phyloP scores from a whole-genome alignment of 495 filamentous ascomycete genomes.

The Diplogelasinospora grovesii region DNA sequence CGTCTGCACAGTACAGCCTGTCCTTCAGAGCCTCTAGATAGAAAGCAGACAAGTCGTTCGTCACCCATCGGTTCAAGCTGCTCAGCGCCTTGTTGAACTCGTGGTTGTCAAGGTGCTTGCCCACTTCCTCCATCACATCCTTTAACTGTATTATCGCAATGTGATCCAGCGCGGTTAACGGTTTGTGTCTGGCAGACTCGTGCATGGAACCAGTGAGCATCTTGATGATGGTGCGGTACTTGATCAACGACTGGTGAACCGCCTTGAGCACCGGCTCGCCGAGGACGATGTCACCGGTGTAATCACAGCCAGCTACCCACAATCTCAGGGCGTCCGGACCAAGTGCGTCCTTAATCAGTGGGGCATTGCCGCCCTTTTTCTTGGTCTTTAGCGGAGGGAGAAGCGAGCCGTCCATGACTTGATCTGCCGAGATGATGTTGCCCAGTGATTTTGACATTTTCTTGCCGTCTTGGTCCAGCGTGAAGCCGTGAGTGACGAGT shows the following conservation, averaged over 20 bases:
- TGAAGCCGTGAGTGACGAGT: conserved; percentile 92
- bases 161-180: conserved; percentile 53
- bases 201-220: conserved; percentile 77
- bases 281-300: conserved; percentile 78
- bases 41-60: conserved; percentile 78
- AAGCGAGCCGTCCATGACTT: conserved; percentile 77
- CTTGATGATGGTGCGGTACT: conserved; percentile 81
- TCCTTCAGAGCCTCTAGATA: conserved; percentile 93
- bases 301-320: conserved; percentile 89
- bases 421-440: conserved; percentile 73
- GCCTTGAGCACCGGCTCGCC: conserved; percentile 66
- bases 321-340: conserved; percentile 83
- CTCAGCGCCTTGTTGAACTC: conserved; percentile 77
- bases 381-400: conserved; percentile 38
- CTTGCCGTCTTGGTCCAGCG: conserved; percentile 75
- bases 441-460: conserved; percentile 99
- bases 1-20: conserved; percentile 71
- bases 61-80: conserved; percentile 70
- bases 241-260: conserved; percentile 68
- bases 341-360: conserved; percentile 32
- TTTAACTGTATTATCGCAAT: conserved; percentile 72
- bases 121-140: conserved; percentile 52
- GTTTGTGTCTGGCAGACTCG: conserved; percentile 44
- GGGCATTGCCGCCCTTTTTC: conserved; percentile 23
- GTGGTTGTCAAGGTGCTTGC: conserved; percentile 56